A percentile compares a stretch with the other conserved stretches of the same genome.
phyloP scores from a whole-genome alignment of 768 basidiomycete species.

The Leccinum longicurvipes region DNA sequence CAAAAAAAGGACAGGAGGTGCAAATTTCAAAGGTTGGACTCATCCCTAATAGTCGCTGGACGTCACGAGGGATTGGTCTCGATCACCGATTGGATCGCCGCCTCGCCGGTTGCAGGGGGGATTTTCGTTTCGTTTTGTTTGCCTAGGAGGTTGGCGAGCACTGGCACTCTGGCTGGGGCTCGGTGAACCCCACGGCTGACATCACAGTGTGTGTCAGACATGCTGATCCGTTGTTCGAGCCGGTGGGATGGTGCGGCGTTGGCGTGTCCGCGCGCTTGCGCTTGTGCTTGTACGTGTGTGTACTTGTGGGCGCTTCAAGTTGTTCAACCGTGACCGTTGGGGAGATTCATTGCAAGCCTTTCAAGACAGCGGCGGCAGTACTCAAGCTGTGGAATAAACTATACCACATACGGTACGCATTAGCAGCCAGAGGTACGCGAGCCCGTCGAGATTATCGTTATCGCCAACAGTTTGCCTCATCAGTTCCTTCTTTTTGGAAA shows the following conservation, averaged over 20 bases:
- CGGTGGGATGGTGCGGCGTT: too few species aligned
- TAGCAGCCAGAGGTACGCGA: neutral
- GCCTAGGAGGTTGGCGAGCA: neutral
- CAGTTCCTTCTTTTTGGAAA: neutral
- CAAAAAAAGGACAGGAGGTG: neutral
- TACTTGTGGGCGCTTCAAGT: neutral
- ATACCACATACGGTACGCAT: neutral
- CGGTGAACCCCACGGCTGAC: neutral
- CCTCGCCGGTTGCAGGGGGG: neutral
- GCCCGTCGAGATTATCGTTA: neutral
- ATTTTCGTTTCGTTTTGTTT: neutral
- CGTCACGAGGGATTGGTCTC: neutral
- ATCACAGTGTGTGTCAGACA: neutral
- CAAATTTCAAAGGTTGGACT: neutral
- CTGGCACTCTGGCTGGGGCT: neutral
- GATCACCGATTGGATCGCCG: neutral
- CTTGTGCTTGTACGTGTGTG: neutral
- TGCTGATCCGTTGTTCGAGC: neutral
- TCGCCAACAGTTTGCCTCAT: neutral
- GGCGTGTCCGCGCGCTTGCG: neutral
- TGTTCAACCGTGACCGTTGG: too few species aligned
- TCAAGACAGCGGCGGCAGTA: neutral
- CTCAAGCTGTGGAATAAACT: neutral
- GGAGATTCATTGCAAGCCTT: neutral
- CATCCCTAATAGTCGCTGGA: too few species aligned